Percentiles rank a stretch among this genome's conserved stretches.
These are phyloP conservation scores for Flaveria trinervia DNA, from an alignment of 129 eudicot species.

Conservation along the genomic window DNA sequence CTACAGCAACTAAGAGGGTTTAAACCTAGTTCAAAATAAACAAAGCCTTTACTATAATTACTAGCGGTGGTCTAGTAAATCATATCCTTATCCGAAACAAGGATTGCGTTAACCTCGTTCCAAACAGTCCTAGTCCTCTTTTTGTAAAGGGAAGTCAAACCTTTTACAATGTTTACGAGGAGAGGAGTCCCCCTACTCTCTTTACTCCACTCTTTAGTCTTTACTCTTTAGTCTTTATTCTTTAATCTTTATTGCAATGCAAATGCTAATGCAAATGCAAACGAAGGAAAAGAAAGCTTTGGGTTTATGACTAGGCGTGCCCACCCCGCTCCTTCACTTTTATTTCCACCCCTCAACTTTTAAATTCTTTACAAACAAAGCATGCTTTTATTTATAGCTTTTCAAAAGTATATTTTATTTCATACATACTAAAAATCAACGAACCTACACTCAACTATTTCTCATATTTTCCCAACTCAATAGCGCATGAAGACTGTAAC, in stretches of 20 bases:
- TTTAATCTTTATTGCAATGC: not conserved
- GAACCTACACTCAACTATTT: not conserved
- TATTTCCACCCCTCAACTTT: constrained; percentile 34
- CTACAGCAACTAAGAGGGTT: too few relatives aligned
- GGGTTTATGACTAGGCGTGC: constrained; percentile 46
- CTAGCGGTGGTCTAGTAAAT: too few relatives aligned
- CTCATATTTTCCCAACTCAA: not conserved
- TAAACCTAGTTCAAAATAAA: too few relatives aligned
- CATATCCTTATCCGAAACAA: constrained; percentile 1
- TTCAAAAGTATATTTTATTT: constrained; percentile 22
- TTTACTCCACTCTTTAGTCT: too few relatives aligned
- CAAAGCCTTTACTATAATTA: too few relatives aligned
- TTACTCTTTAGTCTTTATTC: not conserved
- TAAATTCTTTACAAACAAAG: constrained; percentile 31
- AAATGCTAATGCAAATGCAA: too few relatives aligned
- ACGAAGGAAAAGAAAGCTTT: constrained; percentile 32
- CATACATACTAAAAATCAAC: constrained; percentile 2
- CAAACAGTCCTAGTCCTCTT: constrained; percentile 20
- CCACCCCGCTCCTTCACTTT: constrained; percentile 30
- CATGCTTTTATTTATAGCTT: constrained; percentile 23
- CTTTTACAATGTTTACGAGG: constrained; percentile 29
- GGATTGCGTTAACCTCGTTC: constrained; percentile 10
- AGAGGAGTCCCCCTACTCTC: constrained; percentile 1
- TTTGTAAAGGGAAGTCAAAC: constrained; percentile 37
- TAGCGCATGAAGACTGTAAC: too few relatives aligned